phyloP scores from a whole-genome alignment of 2,329 filamentous ascomycete genomes.

The Macrophomina phaseolina region DNA sequence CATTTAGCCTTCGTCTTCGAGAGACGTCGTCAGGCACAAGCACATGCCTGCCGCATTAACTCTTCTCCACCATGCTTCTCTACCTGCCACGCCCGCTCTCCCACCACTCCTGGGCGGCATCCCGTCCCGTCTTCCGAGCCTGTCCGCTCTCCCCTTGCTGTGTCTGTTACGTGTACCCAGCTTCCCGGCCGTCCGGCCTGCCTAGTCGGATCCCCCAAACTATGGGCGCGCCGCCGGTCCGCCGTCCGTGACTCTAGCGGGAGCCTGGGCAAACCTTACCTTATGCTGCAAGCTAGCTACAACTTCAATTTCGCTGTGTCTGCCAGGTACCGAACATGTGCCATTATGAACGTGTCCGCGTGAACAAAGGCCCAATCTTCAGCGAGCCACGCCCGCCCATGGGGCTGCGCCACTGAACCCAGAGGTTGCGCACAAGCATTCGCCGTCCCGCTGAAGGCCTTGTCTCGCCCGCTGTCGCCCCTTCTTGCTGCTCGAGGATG shows the following conservation, averaged over 20 bases:
- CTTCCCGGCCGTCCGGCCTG: background rate
- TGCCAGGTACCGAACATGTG: background rate
- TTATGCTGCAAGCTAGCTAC: background rate
- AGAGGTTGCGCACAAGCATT: conserved; percentile 74
- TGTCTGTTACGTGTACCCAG: background rate
- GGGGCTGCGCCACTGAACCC: conserved; percentile 84
- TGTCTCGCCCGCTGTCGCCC: conserved; percentile 48
- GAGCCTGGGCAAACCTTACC: background rate
- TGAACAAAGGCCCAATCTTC: conserved; percentile 77
- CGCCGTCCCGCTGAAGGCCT: conserved; percentile 52
- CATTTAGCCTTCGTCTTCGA: conserved; percentile 14
- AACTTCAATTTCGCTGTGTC: background rate
- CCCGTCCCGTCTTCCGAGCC: background rate
- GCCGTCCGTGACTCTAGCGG: background rate
- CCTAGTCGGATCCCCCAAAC: background rate
- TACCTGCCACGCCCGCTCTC: conserved; percentile 6
- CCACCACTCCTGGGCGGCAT: background rate
- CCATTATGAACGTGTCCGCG: conserved; percentile 40
- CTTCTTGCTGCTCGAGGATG: conserved; percentile 61
- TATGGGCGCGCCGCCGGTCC: conserved; percentile 8
- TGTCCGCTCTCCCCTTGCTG: background rate
- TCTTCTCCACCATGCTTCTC: conserved; percentile 16
- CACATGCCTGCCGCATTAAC: conserved; percentile 14
- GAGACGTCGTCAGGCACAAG: conserved; percentile 6
- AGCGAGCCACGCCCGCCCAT: conserved; percentile 90